These are phyloP conservation scores for Murraya koenigii DNA, from an alignment of 345 rosid species.

Conservation along the genomic window DNA sequence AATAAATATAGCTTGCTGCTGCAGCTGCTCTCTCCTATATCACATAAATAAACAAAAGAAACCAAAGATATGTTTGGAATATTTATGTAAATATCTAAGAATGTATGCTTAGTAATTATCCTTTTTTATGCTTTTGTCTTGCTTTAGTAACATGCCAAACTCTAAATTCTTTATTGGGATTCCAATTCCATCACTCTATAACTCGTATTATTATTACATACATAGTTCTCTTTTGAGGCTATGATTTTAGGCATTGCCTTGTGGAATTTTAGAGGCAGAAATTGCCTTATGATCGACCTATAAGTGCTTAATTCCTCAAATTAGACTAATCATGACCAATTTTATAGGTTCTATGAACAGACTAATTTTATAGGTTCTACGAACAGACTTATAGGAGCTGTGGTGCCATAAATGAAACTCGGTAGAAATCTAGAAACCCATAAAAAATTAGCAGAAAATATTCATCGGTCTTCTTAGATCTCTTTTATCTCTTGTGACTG, in stretches of 20 bases:
- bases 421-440: neutral
- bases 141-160: conserved; percentile 86
- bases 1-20: conserved; percentile 6
- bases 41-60: neutral
- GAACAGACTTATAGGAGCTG: conserved; percentile 1
- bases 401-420: neutral
- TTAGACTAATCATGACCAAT: conserved; percentile 28
- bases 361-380: conserved; percentile 6
- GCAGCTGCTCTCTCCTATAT: conserved; percentile 9
- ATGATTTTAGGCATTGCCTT: conserved; percentile 10
- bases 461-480: neutral
- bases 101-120: conserved; percentile 39
- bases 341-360: conserved; percentile 3
- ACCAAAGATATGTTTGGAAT: conserved; percentile 27
- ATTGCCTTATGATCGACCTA: conserved; percentile 13
- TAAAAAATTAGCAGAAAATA: neutral
- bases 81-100: conserved; percentile 45
- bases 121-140: conserved; percentile 50
- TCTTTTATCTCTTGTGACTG: neutral
- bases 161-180: conserved; percentile 72
- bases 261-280: conserved; percentile 13
- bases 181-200: conserved; percentile 39
- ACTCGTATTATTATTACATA: conserved; percentile 17
- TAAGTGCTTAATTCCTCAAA: conserved; percentile 13
- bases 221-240: neutral